Conservation (phyloP, 108 stramenopile genomes). For the Hondaea fermentalgiana region DNA sequence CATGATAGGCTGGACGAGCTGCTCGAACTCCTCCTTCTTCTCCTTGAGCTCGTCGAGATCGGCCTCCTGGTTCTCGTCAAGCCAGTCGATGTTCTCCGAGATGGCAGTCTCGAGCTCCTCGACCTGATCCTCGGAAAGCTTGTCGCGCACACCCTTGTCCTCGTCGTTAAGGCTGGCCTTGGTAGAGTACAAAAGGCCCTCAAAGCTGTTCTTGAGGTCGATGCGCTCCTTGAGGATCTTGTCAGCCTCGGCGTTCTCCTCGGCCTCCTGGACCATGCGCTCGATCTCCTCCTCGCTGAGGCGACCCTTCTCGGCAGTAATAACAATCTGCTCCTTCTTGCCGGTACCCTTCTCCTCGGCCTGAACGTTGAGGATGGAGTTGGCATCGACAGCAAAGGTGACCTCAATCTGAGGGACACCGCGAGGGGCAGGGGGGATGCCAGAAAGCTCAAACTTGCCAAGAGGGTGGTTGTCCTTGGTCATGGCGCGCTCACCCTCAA, state of each 20-base stretch:
- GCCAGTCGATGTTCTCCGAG: conserved; percentile 85
- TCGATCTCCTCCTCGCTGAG: conserved; percentile 72
- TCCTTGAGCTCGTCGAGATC: conserved; percentile 68
- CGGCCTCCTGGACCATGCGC: conserved; percentile 79
- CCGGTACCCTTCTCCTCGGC: conserved; percentile 82
- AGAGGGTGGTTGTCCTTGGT: conserved; percentile 73
- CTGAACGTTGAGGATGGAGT: conserved; percentile 82
- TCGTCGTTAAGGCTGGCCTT: conserved; percentile 74
- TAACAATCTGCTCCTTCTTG: conserved; percentile 70
- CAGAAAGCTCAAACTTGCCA: conserved; percentile 80
- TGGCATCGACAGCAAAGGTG: conserved; percentile 81
- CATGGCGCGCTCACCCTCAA: conserved; percentile 90
- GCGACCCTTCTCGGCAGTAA: conserved; percentile 77
- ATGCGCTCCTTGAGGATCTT: conserved; percentile 69
- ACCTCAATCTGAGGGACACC: conserved; percentile 86
- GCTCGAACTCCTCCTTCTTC: conserved; percentile 80
- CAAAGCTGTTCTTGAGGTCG: conserved; percentile 76
- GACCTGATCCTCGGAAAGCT: conserved; percentile 74
- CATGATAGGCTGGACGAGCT: conserved; percentile 77
- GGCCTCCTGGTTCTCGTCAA: conserved; percentile 82
- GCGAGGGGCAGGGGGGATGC: conserved; percentile 84
- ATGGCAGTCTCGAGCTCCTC: conserved; percentile 67
- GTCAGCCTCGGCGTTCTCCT: conserved; percentile 76
- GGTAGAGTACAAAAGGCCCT: conserved; percentile 81
- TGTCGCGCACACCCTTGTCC: conserved; percentile 56